Evolutionary conservation across 208 protist species (phyloP).

Genomic region (Leishmania aethiopica): DNA sequence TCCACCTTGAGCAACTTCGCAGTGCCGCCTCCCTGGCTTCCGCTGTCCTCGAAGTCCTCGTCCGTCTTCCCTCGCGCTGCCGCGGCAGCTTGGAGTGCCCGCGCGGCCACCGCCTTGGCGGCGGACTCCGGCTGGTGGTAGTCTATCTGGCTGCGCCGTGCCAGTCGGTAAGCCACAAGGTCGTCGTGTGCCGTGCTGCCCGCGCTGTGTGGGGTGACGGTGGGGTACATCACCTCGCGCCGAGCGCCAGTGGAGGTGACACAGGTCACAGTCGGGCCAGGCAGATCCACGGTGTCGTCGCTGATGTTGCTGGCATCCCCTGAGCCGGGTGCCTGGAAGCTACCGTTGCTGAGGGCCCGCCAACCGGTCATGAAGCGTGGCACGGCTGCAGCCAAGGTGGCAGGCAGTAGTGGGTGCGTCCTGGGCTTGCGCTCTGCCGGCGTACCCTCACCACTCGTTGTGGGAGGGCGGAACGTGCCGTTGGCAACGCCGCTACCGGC

Average conservation of each 20-base stretch:
- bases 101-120: conserved; percentile 30
- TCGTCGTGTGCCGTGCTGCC: conserved; percentile 13
- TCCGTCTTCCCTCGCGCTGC: conserved; percentile 7
- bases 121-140: conserved; percentile 72
- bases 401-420: conserved; percentile 14
- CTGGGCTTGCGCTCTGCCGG: conserved; percentile 13
- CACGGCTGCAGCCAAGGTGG: conserved; percentile 20
- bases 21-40: not conserved
- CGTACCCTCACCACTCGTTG: conserved; percentile 15
- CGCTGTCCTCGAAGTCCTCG: conserved; percentile 17
- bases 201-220: not conserved
- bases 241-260: conserved; percentile 23
- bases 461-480: conserved; percentile 43
- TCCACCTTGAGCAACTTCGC: conserved; percentile 24
- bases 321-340: conserved; percentile 8
- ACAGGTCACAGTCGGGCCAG: conserved; percentile 18
- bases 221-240: conserved; percentile 30
- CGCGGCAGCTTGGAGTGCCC: conserved; percentile 20
- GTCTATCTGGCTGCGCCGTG: conserved; percentile 60
- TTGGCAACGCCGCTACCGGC: conserved; percentile 25
- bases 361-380: conserved; percentile 32
- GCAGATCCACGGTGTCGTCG: conserved; percentile 1
- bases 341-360: conserved; percentile 11
- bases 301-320: not conserved
- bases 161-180: conserved; percentile 31